These are phyloP conservation scores for Larix kaempferi DNA, from an alignment of 75 land plant species.

Conservation along the genomic window DNA sequence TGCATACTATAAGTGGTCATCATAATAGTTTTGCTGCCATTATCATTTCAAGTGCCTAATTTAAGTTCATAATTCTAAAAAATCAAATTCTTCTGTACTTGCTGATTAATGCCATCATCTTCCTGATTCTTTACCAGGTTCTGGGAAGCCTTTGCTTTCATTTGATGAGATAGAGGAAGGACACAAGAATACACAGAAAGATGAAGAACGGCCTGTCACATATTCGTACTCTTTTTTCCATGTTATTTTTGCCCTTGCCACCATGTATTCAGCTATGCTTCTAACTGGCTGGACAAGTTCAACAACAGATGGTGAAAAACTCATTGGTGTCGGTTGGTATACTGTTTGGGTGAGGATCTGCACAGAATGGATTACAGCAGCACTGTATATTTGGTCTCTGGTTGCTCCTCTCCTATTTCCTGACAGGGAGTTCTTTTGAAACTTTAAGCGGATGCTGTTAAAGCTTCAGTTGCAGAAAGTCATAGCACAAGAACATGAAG, in stretches of 20 bases:
- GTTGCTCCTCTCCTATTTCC: conserved; percentile 84
- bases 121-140: background rate
- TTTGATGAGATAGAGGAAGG: conserved; percentile 54
- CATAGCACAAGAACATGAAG: no score
- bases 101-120: no score
- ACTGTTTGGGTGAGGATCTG: conserved; percentile 97
- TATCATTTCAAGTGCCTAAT: no score
- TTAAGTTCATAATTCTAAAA: no score
- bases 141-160: conserved; percentile 39
- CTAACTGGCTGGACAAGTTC: conserved; percentile 93
- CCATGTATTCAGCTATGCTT: conserved; percentile 99
- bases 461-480: no score
- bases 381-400: conserved; percentile 87
- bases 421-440: conserved; percentile 84
- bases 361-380: conserved; percentile 95
- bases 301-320: conserved; percentile 51
- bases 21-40: no score
- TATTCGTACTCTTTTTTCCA: conserved; percentile 96
- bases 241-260: conserved; percentile 93
- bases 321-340: conserved; percentile 97
- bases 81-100: no score
- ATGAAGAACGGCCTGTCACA: conserved; percentile 72
- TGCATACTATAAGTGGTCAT: no score
- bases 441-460: no score
- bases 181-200: conserved; percentile 30